These are phyloP conservation scores for Adiantum capillusveneris DNA, from an alignment of 75 land plant species.

Conservation along the genomic window DNA sequence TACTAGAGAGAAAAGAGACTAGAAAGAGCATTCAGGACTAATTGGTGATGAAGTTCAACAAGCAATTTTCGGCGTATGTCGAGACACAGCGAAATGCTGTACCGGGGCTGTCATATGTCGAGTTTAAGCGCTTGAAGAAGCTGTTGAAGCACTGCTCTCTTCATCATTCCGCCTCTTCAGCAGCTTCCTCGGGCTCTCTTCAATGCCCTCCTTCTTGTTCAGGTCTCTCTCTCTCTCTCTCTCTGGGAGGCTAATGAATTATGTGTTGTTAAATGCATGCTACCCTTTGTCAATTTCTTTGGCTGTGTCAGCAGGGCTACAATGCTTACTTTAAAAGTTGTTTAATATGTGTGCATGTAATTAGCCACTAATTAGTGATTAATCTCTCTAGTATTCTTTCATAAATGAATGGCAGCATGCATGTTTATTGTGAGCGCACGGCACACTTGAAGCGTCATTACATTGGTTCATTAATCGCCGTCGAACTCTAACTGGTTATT, in stretches of 20 bases:
- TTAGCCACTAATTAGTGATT: no score
- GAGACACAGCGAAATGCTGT: conserved; percentile 31
- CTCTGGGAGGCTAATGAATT: conserved; percentile 2
- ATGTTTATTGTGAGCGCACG: no score
- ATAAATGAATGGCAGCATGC: background rate
- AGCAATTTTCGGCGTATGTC: conserved; percentile 47
- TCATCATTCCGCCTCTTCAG: conserved; percentile 5
- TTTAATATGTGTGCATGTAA: background rate
- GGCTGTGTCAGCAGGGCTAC: background rate
- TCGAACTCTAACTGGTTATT: background rate
- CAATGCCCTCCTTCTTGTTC: conserved; percentile 2
- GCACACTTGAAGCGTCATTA: no score
- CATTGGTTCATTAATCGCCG: background rate
- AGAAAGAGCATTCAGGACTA: no score
- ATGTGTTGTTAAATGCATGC: no score
- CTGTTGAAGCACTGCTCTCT: conserved; percentile 54
- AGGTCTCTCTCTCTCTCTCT: background rate
- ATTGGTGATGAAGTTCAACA: conserved; percentile 64
- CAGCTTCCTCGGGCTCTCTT: background rate
- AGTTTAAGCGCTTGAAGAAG: conserved; percentile 78
- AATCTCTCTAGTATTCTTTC: no score
- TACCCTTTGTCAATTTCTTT: background rate
- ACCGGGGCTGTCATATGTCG: conserved; percentile 46
- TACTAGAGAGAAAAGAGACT: no score
- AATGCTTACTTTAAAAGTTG: background rate